Conservation (phyloP, 306 rosid genomes). For the Gleditsia sinensis region DNA sequence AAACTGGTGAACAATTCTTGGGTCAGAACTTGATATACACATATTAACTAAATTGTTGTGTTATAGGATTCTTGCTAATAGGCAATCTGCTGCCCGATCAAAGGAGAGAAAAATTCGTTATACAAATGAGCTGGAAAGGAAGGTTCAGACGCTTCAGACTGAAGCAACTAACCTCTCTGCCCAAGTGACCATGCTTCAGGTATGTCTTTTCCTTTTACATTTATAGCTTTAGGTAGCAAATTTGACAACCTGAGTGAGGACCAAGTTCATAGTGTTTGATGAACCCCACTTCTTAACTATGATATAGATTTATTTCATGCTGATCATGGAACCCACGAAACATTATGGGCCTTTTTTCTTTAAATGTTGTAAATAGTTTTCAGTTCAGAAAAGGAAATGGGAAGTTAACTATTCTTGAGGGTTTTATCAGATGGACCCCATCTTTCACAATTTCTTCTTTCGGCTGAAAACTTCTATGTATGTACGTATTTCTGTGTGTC, state of each 20-base stretch:
- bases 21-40: conserved; percentile 22
- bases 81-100: conserved; percentile 97
- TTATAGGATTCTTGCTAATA: conserved; percentile 85
- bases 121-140: conserved; percentile 89
- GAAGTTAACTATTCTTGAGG: not conserved
- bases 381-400: not conserved
- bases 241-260: conserved; percentile 15
- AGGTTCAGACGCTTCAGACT: conserved; percentile 91
- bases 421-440: not conserved
- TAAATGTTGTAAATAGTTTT: not conserved
- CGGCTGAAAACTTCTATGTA: not conserved
- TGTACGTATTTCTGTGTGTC: not conserved
- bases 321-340: conserved; percentile 35
- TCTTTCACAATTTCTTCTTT: not conserved
- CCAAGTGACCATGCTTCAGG: conserved; percentile 91
- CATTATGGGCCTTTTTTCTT: not conserved
- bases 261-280: conserved; percentile 15
- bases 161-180: conserved; percentile 98
- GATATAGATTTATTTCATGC: conserved; percentile 24
- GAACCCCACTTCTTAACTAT: conserved; percentile 21
- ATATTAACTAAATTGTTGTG: not conserved
- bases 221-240: conserved; percentile 16
- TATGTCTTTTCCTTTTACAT: conserved; percentile 35
- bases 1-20: not conserved
- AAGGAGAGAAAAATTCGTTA: conserved; percentile 95